phyloP scores from a whole-genome alignment of 2,329 filamentous ascomycete species.

The Monosporascus cannonballus region DNA sequence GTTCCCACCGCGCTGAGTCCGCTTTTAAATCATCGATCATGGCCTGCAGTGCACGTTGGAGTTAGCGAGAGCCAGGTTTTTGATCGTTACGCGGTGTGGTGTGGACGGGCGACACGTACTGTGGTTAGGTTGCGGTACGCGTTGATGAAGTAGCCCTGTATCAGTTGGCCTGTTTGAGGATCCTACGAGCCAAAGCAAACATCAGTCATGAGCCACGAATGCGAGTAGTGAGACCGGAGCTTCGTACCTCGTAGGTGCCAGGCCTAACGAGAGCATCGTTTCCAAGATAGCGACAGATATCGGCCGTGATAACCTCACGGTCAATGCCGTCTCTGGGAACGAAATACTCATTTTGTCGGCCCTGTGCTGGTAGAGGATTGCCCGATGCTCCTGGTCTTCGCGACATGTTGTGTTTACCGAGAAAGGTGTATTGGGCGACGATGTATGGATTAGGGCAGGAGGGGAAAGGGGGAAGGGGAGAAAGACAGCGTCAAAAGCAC shows the following conservation, averaged over 20 bases:
- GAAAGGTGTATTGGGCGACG: slow-evolving; percentile 15
- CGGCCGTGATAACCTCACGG: slow-evolving; percentile 76
- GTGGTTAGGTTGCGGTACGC: slow-evolving; percentile 74
- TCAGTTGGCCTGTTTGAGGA: slow-evolving; percentile 50
- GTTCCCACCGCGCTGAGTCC: slow-evolving; percentile 57
- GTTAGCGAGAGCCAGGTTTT: slow-evolving; percentile 10
- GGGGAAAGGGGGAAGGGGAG: slow-evolving; percentile 10
- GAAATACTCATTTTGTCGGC: slow-evolving; percentile 71
- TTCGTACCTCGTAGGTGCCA: slow-evolving; percentile 62
- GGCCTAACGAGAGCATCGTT: slow-evolving; percentile 76
- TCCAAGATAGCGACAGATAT: slow-evolving; percentile 78
- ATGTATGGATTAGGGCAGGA: slow-evolving; percentile 9
- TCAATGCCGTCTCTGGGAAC: slow-evolving; percentile 75
- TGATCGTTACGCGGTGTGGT: background rate
- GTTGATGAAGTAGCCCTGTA: slow-evolving; percentile 70
- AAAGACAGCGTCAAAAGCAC: slow-evolving; percentile 13
- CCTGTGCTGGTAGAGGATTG: slow-evolving; percentile 33
- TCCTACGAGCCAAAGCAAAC: slow-evolving; percentile 33
- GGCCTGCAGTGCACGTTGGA: slow-evolving; percentile 35
- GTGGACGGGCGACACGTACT: slow-evolving; percentile 41
- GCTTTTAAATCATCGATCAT: slow-evolving; percentile 60
- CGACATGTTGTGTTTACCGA: slow-evolving; percentile 24
- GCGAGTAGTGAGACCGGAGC: slow-evolving; percentile 8
- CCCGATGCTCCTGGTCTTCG: slow-evolving; percentile 30
- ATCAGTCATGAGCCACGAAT: slow-evolving; percentile 13